phyloP scores from a whole-genome alignment of 208 protist species.

The Vickermania spadyakhi region DNA sequence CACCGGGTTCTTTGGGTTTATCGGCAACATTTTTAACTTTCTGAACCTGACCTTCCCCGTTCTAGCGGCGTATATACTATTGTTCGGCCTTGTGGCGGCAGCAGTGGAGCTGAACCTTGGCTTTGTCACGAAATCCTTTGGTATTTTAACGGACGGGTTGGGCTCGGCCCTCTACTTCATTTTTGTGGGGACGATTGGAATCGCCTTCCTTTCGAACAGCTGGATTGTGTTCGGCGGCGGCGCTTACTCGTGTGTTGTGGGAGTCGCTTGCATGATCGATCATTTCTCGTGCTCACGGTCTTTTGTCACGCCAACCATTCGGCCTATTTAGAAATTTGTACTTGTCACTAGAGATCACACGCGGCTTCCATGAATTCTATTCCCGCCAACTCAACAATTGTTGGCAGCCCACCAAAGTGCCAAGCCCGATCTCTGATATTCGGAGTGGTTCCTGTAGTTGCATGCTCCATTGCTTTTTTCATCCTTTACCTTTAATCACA shows the following conservation, averaged over 20 bases:
- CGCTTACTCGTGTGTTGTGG: slow-evolving; percentile 16
- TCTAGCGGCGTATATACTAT: slow-evolving; percentile 20
- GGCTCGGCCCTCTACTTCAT: slow-evolving; percentile 28
- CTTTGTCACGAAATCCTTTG: slow-evolving; percentile 16
- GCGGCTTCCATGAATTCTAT: too few relatives aligned
- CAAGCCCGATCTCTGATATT: too few relatives aligned
- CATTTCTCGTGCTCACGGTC: slow-evolving; percentile 17
- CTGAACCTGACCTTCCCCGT: slow-evolving; percentile 11
- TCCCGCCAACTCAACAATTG: too few relatives aligned
- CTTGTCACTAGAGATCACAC: too few relatives aligned
- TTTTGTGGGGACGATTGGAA: slow-evolving; percentile 28
- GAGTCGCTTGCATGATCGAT: slow-evolving; percentile 19
- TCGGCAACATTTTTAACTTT: slow-evolving; percentile 17
- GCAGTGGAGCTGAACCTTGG: slow-evolving; percentile 13
- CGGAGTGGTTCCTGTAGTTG: too few relatives aligned
- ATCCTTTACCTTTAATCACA: too few relatives aligned
- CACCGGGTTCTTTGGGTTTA: slow-evolving; percentile 13
- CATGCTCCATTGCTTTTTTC: too few relatives aligned
- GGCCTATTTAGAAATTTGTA: too few relatives aligned
- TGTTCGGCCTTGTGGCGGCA: slow-evolving; percentile 21
- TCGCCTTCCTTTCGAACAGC: slow-evolving; percentile 13
- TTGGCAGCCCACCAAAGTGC: too few relatives aligned
- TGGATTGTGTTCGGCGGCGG: slow-evolving; percentile 15
- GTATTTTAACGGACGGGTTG: slow-evolving; percentile 19
- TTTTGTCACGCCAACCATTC: slow-evolving; percentile 2